These are phyloP conservation scores for Peziza echinospora DNA, from an alignment of 495 filamentous ascomycete genomes.

Conservation along the genomic window DNA sequence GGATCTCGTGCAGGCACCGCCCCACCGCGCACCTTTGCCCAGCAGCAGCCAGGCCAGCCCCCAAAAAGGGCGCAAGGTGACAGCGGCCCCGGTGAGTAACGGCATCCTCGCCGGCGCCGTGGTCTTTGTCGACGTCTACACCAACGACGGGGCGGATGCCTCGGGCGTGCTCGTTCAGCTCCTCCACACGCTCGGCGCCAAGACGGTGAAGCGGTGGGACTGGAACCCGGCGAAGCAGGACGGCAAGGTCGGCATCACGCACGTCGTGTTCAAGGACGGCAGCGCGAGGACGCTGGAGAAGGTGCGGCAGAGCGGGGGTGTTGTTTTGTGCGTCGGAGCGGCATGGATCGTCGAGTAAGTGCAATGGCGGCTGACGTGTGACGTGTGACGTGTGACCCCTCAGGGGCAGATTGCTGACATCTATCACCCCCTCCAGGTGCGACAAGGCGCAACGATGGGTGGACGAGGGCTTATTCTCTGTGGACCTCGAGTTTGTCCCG, in stretches of 20 bases:
- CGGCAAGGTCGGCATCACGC: slow-evolving; percentile 62
- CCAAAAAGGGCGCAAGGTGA: no score
- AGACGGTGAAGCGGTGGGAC: slow-evolving; percentile 61
- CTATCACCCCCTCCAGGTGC: no score
- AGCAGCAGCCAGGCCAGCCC: no score
- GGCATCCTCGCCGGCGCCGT: slow-evolving; percentile 44
- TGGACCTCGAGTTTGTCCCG: slow-evolving; percentile 14
- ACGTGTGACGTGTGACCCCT: neutral
- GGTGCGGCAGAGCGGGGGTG: slow-evolving; percentile 47
- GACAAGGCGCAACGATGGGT: slow-evolving; percentile 34
- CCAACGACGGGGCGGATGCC: slow-evolving; percentile 67
- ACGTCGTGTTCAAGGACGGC: slow-evolving; percentile 91
- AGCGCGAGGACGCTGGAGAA: slow-evolving; percentile 72
- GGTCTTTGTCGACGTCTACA: slow-evolving; percentile 86
- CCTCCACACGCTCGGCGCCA: slow-evolving; percentile 64
- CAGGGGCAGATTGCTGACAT: neutral
- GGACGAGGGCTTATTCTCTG: slow-evolving; percentile 40
- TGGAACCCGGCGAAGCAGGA: slow-evolving; percentile 43
- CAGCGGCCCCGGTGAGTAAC: neutral
- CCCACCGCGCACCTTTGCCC: no score
- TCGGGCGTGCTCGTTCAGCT: slow-evolving; percentile 66
- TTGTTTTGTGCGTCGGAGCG: slow-evolving; percentile 67
- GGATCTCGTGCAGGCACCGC: no score
- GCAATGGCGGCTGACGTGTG: no score
- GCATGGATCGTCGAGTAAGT: slow-evolving; percentile 80